These are phyloP conservation scores for Saccharomyces jurei DNA, from an alignment of 805 yeast genomes.

Conservation along the genomic window DNA sequence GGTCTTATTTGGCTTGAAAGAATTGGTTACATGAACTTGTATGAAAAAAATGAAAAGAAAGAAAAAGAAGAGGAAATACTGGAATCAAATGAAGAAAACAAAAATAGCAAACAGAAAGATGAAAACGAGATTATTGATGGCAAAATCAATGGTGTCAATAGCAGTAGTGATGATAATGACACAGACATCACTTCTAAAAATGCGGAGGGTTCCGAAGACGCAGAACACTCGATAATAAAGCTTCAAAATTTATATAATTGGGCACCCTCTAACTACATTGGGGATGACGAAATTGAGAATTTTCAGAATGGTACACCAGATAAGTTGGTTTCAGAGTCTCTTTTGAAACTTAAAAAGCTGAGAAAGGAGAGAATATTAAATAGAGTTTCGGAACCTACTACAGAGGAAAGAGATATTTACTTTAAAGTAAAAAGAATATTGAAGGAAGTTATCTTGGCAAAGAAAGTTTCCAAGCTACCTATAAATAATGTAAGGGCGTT, in stretches of 20 bases:
- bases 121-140: not conserved
- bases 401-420: slow-evolving; percentile 37
- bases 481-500: slow-evolving; percentile 33
- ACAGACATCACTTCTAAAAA: not conserved
- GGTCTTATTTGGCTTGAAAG: slow-evolving; percentile 48
- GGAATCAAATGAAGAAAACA: slow-evolving; percentile 2
- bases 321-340: slow-evolving; percentile 36
- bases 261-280: slow-evolving; percentile 42
- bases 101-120: slow-evolving; percentile 1
- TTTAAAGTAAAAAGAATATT: slow-evolving; percentile 39
- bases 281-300: slow-evolving; percentile 45
- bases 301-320: slow-evolving; percentile 36
- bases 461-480: slow-evolving; percentile 29
- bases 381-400: slow-evolving; percentile 33
- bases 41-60: slow-evolving; percentile 5
- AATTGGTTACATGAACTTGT: slow-evolving; percentile 38
- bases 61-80: slow-evolving; percentile 10
- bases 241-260: slow-evolving; percentile 41
- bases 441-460: slow-evolving; percentile 36
- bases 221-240: slow-evolving; percentile 18
- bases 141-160: not conserved
- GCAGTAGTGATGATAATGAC: not conserved
- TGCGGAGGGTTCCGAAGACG: not conserved
- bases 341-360: slow-evolving; percentile 42
- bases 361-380: slow-evolving; percentile 39